phyloP scores from a whole-genome alignment of 176 grass and related monocot species.

The Cymbopogon citratus region DNA sequence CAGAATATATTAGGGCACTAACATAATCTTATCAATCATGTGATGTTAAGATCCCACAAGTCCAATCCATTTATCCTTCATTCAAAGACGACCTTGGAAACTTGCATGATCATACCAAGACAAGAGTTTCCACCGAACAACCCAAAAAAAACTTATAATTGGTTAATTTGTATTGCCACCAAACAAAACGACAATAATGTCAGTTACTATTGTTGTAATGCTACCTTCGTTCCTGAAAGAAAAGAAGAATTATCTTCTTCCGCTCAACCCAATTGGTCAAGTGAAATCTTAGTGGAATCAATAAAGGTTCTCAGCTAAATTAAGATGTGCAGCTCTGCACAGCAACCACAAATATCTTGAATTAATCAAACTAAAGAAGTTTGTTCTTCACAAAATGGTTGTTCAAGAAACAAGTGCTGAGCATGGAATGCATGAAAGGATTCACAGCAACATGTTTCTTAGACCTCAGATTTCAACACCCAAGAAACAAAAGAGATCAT shows the following conservation, averaged over 20 bases:
- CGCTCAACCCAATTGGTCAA: not conserved
- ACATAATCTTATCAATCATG: not conserved
- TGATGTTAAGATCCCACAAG: not conserved
- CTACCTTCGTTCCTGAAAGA: not conserved
- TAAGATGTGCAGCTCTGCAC: not conserved
- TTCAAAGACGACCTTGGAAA: not conserved
- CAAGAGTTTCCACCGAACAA: not conserved
- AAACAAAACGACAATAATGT: not conserved
- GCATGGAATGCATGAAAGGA: not conserved
- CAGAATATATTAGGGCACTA: not conserved
- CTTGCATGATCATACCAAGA: not conserved
- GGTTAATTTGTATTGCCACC: not conserved
- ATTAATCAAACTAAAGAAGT: not conserved
- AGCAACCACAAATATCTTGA: not conserved
- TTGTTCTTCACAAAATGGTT: not conserved
- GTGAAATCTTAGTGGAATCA: not conserved
- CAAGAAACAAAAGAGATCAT: not conserved
- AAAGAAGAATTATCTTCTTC: not conserved
- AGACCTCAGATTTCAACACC: not conserved
- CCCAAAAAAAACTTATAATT: not conserved
- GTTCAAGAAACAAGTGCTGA: not conserved
- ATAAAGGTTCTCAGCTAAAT: not conserved
- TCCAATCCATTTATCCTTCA: not conserved
- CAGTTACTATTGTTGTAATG: not conserved
- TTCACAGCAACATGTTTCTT: slow-evolving; percentile 1